Conservation (phyloP, 306 rosid genomes). For the Rosa lucieae region DNA sequence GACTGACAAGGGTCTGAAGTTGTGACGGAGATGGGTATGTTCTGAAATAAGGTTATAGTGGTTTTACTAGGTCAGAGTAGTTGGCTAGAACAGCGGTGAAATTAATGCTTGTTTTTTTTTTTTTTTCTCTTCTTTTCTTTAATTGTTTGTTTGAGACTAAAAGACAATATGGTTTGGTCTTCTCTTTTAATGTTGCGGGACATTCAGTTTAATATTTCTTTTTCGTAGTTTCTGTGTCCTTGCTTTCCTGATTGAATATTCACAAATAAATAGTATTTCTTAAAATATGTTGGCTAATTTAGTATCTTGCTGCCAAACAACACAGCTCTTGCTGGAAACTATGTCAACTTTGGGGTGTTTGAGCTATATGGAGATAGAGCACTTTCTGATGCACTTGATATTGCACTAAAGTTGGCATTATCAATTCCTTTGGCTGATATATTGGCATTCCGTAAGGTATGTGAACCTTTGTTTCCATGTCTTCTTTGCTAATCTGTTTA, state of each 20-base stretch:
- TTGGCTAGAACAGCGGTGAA: neutral
- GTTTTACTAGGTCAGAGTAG: neutral
- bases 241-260: neutral
- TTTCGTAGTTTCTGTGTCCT: neutral
- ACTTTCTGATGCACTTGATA: slow-evolving; percentile 83
- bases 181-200: neutral
- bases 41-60: neutral
- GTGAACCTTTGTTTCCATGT: slow-evolving; percentile 24
- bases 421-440: slow-evolving; percentile 92
- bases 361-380: slow-evolving; percentile 97
- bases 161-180: neutral
- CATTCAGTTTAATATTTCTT: neutral
- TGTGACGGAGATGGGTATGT: neutral
- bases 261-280: neutral
- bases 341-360: slow-evolving; percentile 97
- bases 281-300: slow-evolving; percentile 22
- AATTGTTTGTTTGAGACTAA: neutral
- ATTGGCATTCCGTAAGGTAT: slow-evolving; percentile 91
- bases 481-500: slow-evolving; percentile 2
- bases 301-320: slow-evolving; percentile 25
- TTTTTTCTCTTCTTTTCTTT: neutral
- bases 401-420: slow-evolving; percentile 86
- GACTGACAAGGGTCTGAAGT: neutral
- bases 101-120: neutral
- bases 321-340: slow-evolving; percentile 97